Evolutionary conservation across 2,329 filamentous ascomycete species (phyloP).

Genomic region (Pestalotiopsis fici): DNA sequence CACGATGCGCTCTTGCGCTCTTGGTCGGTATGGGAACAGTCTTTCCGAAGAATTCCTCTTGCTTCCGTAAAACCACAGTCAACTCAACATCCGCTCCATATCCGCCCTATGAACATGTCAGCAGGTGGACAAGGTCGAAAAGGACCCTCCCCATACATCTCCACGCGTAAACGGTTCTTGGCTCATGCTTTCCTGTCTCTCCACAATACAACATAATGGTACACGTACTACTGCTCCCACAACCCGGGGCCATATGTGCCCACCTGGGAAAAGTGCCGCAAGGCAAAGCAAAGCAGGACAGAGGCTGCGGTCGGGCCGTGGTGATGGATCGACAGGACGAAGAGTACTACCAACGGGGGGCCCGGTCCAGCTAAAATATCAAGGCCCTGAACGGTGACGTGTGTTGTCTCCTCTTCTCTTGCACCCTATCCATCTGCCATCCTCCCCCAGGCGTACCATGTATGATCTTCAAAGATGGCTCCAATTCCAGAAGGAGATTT

Average conservation of each 20-base stretch:
- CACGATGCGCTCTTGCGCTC: not conserved
- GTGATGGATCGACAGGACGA: not conserved
- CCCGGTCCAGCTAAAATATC: not conserved
- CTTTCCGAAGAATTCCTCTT: not conserved
- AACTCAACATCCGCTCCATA: not conserved
- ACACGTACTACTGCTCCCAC: not conserved
- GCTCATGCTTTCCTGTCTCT: not conserved
- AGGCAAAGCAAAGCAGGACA: not conserved
- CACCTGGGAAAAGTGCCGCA: not conserved
- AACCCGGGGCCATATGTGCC: not conserved
- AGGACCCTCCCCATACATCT: not conserved
- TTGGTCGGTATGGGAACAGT: not conserved
- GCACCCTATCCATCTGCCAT: not conserved
- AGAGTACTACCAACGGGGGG: not conserved
- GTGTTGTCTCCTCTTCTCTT: not conserved
- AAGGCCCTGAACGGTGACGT: not conserved
- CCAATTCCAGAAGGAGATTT: not conserved
- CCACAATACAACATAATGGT: not conserved
- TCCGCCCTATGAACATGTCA: not conserved
- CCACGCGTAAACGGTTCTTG: not conserved
- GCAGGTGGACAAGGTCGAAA: not conserved
- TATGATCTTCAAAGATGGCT: not conserved
- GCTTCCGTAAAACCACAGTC: not conserved
- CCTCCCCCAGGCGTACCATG: not conserved
- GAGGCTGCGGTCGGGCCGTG: not conserved